Evolutionary conservation across 2,329 filamentous ascomycete genomes (phyloP).

Genomic region (Parascedosporium putredinis): DNA sequence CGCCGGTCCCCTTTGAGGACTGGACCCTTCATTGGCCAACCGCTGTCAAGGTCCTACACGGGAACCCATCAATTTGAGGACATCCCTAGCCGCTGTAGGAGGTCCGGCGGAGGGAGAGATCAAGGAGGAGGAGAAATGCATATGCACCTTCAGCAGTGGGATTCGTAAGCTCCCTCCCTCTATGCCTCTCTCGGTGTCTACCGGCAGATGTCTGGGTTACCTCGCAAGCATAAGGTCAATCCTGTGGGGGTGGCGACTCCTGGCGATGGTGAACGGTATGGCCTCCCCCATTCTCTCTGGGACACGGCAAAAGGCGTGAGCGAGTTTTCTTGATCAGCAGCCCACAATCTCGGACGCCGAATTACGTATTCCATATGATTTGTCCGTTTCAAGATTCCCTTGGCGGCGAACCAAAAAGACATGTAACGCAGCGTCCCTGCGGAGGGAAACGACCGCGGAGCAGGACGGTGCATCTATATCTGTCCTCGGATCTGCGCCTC

Average conservation of each 20-base stretch:
- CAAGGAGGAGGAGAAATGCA: background rate
- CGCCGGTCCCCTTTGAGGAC: background rate
- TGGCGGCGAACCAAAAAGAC: too few relatives aligned
- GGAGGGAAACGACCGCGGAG: too few relatives aligned
- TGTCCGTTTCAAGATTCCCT: background rate
- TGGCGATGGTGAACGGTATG: background rate
- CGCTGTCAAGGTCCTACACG: too few relatives aligned
- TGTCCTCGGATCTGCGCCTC: too few relatives aligned
- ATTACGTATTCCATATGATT: slow-evolving; percentile 2
- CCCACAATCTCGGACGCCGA: background rate
- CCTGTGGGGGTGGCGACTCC: background rate
- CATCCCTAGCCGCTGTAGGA: background rate
- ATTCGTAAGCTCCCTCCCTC: background rate
- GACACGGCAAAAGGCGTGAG: background rate
- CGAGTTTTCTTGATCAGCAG: background rate
- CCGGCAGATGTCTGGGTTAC: background rate
- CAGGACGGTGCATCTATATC: background rate
- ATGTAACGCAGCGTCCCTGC: too few relatives aligned
- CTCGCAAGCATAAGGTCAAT: background rate
- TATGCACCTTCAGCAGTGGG: background rate
- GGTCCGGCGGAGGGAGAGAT: background rate
- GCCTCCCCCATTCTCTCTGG: background rate
- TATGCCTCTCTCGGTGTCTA: too few relatives aligned
- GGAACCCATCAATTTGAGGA: too few relatives aligned
- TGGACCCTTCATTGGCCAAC: too few relatives aligned